A percentile compares a stretch with the other conserved stretches of the same genome.
phyloP scores from a whole-genome alignment of 495 filamentous ascomycete genomes.

The Hypomontagnella monticulosa region DNA sequence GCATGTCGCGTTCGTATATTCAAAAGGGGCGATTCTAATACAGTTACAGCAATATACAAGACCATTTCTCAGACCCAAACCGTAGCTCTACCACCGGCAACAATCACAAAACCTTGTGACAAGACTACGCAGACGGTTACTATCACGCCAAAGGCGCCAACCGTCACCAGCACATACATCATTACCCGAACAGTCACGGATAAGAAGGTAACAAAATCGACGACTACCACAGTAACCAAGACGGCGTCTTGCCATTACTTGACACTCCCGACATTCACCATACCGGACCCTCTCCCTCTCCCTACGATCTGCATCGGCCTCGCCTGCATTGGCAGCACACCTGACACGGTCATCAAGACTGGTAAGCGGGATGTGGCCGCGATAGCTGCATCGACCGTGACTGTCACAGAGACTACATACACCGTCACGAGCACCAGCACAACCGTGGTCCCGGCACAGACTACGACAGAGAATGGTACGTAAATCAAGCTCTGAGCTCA shows the following conservation, averaged over 20 bases:
- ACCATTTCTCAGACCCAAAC: slow-evolving; percentile 52
- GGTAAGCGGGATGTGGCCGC: slow-evolving; percentile 35
- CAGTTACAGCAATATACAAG: slow-evolving; percentile 45
- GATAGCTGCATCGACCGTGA: slow-evolving; percentile 49
- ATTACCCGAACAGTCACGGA: slow-evolving; percentile 52
- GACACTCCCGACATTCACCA: slow-evolving; percentile 31
- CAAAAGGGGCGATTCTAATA: slow-evolving; percentile 1
- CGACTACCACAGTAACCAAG: slow-evolving; percentile 46
- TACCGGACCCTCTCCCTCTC: slow-evolving; percentile 16
- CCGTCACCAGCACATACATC: slow-evolving; percentile 44
- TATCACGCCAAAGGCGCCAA: slow-evolving; percentile 46
- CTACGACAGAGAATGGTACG: slow-evolving; percentile 53
- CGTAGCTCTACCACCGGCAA: slow-evolving; percentile 47
- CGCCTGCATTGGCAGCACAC: slow-evolving; percentile 21
- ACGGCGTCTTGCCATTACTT: slow-evolving; percentile 51
- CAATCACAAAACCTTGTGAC: slow-evolving; percentile 48
- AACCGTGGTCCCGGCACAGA: slow-evolving; percentile 48
- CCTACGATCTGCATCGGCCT: slow-evolving; percentile 39
- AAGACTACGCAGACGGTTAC: slow-evolving; percentile 54
- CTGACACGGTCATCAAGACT: slow-evolving; percentile 20
- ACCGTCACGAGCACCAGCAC: slow-evolving; percentile 52
- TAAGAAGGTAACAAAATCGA: slow-evolving; percentile 47
- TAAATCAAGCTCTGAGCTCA: not conserved
- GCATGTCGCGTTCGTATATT: not conserved
- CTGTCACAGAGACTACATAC: slow-evolving; percentile 53